A percentile compares a stretch with the other conserved stretches of the same genome.
Evolutionary conservation across 371 early-diverging fungal species (phyloP).

Genomic region (Chytridium lagenaria): DNA sequence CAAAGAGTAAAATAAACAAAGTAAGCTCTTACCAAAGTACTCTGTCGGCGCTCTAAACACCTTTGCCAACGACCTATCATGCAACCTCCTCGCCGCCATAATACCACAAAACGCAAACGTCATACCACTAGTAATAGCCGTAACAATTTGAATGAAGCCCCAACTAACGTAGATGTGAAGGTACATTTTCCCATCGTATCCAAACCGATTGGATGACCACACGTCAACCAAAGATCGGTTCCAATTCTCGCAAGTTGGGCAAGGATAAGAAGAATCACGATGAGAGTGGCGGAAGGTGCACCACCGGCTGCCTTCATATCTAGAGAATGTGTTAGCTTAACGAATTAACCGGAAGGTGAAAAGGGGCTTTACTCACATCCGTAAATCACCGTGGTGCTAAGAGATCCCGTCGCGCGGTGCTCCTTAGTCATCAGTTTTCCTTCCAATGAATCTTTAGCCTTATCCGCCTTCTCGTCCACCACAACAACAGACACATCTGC

Average conservation of each 20-base stretch:
- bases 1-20: neutral
- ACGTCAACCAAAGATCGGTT: slow-evolving; percentile 50
- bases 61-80: slow-evolving; percentile 64
- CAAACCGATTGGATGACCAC: slow-evolving; percentile 41
- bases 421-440: slow-evolving; percentile 22
- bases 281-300: neutral
- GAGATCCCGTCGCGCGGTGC: slow-evolving; percentile 20
- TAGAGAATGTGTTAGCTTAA: neutral
- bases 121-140: slow-evolving; percentile 20
- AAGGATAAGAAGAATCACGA: slow-evolving; percentile 23
- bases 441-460: neutral
- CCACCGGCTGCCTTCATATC: slow-evolving; percentile 22
- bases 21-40: slow-evolving; percentile 32
- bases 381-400: neutral
- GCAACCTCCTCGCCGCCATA: slow-evolving; percentile 47
- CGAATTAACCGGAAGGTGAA: slow-evolving; percentile 1
- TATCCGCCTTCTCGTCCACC: slow-evolving; percentile 20
- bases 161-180: slow-evolving; percentile 34
- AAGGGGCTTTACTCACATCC: slow-evolving; percentile 12
- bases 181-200: slow-evolving; percentile 25
- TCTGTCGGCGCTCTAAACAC: slow-evolving; percentile 74
- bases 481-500: neutral
- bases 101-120: slow-evolving; percentile 32
- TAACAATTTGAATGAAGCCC: slow-evolving; percentile 27
- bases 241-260: slow-evolving; percentile 48